Percentiles rank a stretch among this genome's conserved stretches.
phyloP scores from a whole-genome alignment of 805 yeast genomes.

The Kluyveromyces starmeri region DNA sequence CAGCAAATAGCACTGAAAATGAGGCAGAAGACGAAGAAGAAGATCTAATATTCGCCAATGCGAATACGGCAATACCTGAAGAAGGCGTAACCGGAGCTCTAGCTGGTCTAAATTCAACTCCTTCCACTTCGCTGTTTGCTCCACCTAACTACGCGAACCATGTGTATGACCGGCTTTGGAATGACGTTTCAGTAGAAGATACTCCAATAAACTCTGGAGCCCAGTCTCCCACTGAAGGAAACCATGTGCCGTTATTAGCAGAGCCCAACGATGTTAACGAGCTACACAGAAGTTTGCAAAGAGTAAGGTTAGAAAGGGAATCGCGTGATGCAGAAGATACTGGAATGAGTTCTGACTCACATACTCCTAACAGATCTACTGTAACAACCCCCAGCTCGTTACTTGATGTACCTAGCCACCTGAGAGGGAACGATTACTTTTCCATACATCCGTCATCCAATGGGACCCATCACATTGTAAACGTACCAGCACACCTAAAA shows the following conservation, averaged over 20 bases:
- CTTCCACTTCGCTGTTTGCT: slow-evolving; percentile 42
- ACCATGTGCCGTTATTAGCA: slow-evolving; percentile 17
- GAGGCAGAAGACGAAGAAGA: slow-evolving; percentile 26
- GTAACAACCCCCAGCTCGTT: background rate
- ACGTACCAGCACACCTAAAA: slow-evolving; percentile 24
- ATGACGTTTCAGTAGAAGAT: slow-evolving; percentile 38
- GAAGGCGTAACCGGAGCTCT: slow-evolving; percentile 11
- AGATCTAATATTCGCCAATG: slow-evolving; percentile 32
- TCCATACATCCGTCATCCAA: slow-evolving; percentile 20
- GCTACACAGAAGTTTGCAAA: slow-evolving; percentile 23
- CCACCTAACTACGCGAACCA: slow-evolving; percentile 83
- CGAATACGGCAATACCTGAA: slow-evolving; percentile 27
- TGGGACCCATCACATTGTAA: slow-evolving; percentile 24
- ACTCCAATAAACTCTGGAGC: slow-evolving; percentile 26
- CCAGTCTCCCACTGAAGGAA: slow-evolving; percentile 23
- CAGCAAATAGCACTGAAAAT: slow-evolving; percentile 14
- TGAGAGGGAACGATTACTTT: slow-evolving; percentile 8
- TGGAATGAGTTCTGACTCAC: background rate
- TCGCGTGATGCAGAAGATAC: slow-evolving; percentile 2
- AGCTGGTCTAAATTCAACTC: slow-evolving; percentile 9
- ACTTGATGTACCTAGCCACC: slow-evolving; percentile 5
- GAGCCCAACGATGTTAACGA: slow-evolving; percentile 24
- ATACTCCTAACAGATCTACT: slow-evolving; percentile 1
- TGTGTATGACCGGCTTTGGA: slow-evolving; percentile 73
- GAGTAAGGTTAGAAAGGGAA: slow-evolving; percentile 15